Conservation (phyloP, 75 land plant species). For the Ceratopteris richardii region DNA sequence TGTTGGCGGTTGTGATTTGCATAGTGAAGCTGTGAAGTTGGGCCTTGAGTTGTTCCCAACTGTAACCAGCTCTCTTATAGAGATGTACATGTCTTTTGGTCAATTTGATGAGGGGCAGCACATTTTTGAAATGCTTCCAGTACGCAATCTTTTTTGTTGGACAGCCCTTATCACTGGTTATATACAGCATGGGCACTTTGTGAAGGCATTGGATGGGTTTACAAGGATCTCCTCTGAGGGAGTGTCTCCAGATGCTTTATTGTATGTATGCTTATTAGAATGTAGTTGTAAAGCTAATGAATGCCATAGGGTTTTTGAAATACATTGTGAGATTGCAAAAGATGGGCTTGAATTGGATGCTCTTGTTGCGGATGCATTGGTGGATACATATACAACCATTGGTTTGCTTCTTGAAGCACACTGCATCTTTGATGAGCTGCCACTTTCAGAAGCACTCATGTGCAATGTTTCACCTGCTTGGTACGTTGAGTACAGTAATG, state of each 20-base stretch:
- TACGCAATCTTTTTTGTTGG: conserved; percentile 28
- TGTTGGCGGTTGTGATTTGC: conserved; percentile 17
- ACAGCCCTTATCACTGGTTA: conserved; percentile 36
- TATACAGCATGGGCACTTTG: conserved; percentile 15
- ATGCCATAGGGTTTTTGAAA: conserved; percentile 11
- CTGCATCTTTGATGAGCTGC: conserved; percentile 24
- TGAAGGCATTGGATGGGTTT: conserved; percentile 33
- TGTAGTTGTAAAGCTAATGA: conserved; percentile 24
- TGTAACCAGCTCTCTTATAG: conserved; percentile 31
- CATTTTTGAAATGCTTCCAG: conserved; percentile 25
- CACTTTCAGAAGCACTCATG: conserved; percentile 27
- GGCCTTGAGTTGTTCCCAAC: conserved; percentile 16
- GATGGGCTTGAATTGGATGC: conserved; percentile 13
- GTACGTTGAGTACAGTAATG: background rate
- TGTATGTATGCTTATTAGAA: conserved; percentile 22
- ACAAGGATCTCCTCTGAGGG: conserved; percentile 25
- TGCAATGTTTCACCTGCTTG: conserved; percentile 44
- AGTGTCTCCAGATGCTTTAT: conserved; percentile 24
- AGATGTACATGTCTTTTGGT: conserved; percentile 24
- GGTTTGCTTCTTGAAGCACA: conserved; percentile 21
- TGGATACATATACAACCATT: conserved; percentile 45
- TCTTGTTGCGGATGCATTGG: conserved; percentile 39
- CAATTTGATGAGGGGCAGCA: conserved; percentile 8
- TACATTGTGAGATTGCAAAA: conserved; percentile 24
- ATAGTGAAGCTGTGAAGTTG: conserved; percentile 26